These are phyloP conservation scores for Globisporangium cystogenes DNA, from an alignment of 352 stramenopile genomes.

Conservation along the genomic window DNA sequence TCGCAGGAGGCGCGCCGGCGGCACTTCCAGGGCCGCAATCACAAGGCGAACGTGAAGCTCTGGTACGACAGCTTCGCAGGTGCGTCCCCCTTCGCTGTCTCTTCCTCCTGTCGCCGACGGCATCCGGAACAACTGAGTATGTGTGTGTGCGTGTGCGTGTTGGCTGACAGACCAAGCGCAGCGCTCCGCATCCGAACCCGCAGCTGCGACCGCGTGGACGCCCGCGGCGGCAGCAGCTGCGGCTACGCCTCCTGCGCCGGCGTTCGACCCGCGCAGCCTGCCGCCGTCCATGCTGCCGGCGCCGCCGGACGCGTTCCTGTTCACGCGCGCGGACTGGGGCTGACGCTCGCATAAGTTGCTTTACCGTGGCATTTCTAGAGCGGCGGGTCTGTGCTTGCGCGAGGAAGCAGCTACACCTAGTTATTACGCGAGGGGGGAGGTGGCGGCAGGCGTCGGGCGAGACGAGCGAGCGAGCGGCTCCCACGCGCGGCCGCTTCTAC, in stretches of 20 bases:
- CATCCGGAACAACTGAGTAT: no score
- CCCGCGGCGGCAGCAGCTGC: background rate
- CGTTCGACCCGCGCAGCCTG: slow-evolving; percentile 21
- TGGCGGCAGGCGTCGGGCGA: background rate
- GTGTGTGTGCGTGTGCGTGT: no score
- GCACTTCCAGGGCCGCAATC: slow-evolving; percentile 61
- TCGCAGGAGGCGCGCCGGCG: slow-evolving; percentile 60
- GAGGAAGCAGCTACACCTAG: slow-evolving; percentile 28
- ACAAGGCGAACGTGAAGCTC: slow-evolving; percentile 81
- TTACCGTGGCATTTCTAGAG: slow-evolving; percentile 11
- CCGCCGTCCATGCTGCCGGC: slow-evolving; percentile 74
- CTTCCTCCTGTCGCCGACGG: no score
- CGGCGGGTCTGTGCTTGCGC: slow-evolving; percentile 14
- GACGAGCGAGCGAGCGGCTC: background rate
- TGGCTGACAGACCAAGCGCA: slow-evolving; percentile 45
- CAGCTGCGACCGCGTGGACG: background rate
- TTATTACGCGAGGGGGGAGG: slow-evolving; percentile 16
- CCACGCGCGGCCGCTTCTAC: slow-evolving; percentile 17
- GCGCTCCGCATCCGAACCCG: slow-evolving; percentile 5
- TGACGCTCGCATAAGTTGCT: slow-evolving; percentile 18
- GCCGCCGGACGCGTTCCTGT: slow-evolving; percentile 40
- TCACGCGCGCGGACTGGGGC: slow-evolving; percentile 49
- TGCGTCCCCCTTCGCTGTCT: slow-evolving; percentile 22
- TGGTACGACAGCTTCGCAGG: slow-evolving; percentile 80
- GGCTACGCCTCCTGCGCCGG: background rate